Conservation (phyloP, 257 asterid species). For the Voacanga thouarsii region DNA sequence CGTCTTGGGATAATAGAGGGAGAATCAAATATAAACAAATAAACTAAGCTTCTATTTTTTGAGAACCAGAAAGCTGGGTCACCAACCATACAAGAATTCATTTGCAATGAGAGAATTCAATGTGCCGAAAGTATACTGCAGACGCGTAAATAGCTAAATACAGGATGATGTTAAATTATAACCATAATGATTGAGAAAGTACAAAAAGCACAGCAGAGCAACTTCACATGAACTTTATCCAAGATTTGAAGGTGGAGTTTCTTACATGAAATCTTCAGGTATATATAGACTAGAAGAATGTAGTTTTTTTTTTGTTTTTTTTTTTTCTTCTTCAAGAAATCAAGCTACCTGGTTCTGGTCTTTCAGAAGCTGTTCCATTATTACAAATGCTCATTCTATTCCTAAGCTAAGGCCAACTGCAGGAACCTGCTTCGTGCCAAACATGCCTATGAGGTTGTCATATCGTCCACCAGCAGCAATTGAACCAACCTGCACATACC, state of each 20-base stretch:
- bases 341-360: conserved; percentile 57
- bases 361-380: conserved; percentile 76
- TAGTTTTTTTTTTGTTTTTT: too few species aligned
- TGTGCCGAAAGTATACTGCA: neutral
- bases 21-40: neutral
- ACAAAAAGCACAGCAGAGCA: neutral
- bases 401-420: conserved; percentile 91
- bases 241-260: too few species aligned
- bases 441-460: conserved; percentile 84
- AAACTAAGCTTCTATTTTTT: neutral
- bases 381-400: conserved; percentile 84
- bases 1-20: neutral
- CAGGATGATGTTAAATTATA: neutral
- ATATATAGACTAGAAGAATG: neutral
- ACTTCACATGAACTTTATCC: too few species aligned
- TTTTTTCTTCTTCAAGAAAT: neutral
- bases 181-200: neutral
- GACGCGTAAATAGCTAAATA: neutral
- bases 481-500: conserved; percentile 71
- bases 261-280: too few species aligned
- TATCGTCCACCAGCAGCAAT: conserved; percentile 99
- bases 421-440: conserved; percentile 85
- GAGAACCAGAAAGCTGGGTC: neutral
- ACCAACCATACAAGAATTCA: neutral
- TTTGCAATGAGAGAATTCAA: neutral